Evolutionary conservation across 202 grass and related monocot genomes (phyloP), one percentile per base, ranked within the genome.

Genomic region (Bolboschoenoplectus hybrid): DNA sequence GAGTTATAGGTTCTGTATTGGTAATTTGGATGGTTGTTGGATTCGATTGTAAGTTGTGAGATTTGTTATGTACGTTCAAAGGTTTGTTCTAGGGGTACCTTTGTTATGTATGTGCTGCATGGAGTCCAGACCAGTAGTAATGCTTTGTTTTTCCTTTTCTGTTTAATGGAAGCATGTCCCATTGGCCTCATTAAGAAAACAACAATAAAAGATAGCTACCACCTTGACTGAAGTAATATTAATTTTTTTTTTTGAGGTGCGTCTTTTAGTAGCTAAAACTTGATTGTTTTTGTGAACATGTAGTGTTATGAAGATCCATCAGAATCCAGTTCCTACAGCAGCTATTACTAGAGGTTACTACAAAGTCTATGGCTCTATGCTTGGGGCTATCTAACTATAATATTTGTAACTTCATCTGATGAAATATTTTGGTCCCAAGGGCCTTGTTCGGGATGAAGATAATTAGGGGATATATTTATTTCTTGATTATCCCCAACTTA

Each of bases 231-330:
- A 20, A n/a, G 39, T 45, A 35, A 19, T 74, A 10, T 12, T 74
- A 49, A 74, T 11, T 74, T 34, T 35, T 53, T 53, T 55, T 55
- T 55, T 26, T 26, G 26, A 26, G 26, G 26, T 55, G 47, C 11
- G 14, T 38, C 6, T 74, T 76, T 1, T 36, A 55, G 74, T 6
- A 56, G 50, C 32, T 56, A 77, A 78, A 78, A 17, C 2, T 36
- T 81, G 5, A 17, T 67, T 43, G 51, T 14, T 65, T 63, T 19
- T 80, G 41, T 56, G 62, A 86, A 87, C 16, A 55, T 81, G 32
- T 34, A 87, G 85, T 35, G 14, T 61, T 44, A 14, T 72, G 75
- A 87, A 70, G 63, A 44, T 35, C 73, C 17, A 36, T 87, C 65
- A 56, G 77, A 70, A 86, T 79, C n/a, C 10, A 12, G 45, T 47